Base-by-base conservation (phyloP, 495 filamentous ascomycete genomes). In the Aspergillus haitiensis region DNA sequence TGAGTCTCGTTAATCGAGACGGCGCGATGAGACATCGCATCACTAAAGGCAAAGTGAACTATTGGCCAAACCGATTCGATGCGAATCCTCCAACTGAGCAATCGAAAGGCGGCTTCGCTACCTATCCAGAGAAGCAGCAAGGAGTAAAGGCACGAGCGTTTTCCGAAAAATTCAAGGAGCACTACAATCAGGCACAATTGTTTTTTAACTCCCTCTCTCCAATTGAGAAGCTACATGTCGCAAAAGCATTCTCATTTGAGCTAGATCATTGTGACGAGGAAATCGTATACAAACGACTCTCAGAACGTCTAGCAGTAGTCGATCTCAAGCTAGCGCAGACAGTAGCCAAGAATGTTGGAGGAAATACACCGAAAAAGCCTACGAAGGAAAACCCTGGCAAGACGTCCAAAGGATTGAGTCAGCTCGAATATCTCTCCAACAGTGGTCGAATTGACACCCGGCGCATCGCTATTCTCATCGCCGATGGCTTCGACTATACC, bases 181-280 rank as follows among this genome's bases (percentile, higher is more conserved):
- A 96, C 64, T 84, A 80, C 74, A 85, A 80, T 66, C 79, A 83
- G 51, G 76, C 80, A 6, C 78, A 81, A 51, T 65, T 86, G 5
- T 89, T 96, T 80, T 96, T 85, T 75, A 96, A 96, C 77, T 93
- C 88, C 16, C 73, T 94, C 44, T 86, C 84, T 1, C 65, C 76
- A 1, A 74, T 82, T 39, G 93, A 96, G 71, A 87, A 92, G 69
- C 60, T 70, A 11, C 91, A 96, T 72, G 67, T 94, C 5, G 74
- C 80, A 27, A 81, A 79, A 46, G 90, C 92, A 0, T 81, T 96
- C 45, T 76, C 79, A 5, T 96, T 96, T 69, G 92, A 96, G 73
- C 83, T 96, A 7, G 89, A 92, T 65, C 92, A 96, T 72, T 96
- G 92, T 71, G 91, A 95, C 50, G 92, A 96, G 47, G 86, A 87